These are phyloP conservation scores for Fusarium mangiferae DNA, from an alignment of 2,329 filamentous ascomycete genomes.

Conservation along the genomic window DNA sequence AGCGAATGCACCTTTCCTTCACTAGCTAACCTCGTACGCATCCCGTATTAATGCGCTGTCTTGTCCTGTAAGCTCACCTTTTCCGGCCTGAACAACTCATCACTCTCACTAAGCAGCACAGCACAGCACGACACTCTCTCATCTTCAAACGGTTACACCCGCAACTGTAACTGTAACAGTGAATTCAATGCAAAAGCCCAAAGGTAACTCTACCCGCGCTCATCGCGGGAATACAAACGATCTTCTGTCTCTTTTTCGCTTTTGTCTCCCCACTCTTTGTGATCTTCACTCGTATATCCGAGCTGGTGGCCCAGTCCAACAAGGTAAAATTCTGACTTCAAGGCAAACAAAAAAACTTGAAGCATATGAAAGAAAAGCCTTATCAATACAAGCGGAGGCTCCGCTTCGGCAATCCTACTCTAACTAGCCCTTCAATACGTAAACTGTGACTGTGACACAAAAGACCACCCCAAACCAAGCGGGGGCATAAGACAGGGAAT, in stretches of 20 bases:
- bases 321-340: slow-evolving; percentile 12
- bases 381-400: slow-evolving; percentile 21
- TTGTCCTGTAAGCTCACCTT: slow-evolving; percentile 7
- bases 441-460: slow-evolving; percentile 22
- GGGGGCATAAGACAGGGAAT: slow-evolving; percentile 29
- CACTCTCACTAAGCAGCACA: slow-evolving; percentile 6
- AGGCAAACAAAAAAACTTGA: background rate
- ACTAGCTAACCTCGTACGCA: background rate
- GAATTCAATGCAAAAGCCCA: background rate
- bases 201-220: slow-evolving; percentile 15
- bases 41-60: background rate
- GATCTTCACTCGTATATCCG: slow-evolving; percentile 25
- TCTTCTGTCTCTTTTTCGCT: background rate
- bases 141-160: slow-evolving; percentile 13
- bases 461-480: slow-evolving; percentile 14
- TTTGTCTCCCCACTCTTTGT: slow-evolving; percentile 5
- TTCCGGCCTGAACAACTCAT: slow-evolving; percentile 24
- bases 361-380: background rate
- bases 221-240: background rate
- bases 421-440: background rate
- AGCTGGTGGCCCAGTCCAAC: slow-evolving; percentile 14
- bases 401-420: slow-evolving; percentile 37
- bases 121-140: background rate
- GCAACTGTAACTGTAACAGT: slow-evolving; percentile 4
- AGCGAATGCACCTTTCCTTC: background rate